Base-by-base conservation (phyloP, 148 eudicot species). In the Cornus florida region DNA sequence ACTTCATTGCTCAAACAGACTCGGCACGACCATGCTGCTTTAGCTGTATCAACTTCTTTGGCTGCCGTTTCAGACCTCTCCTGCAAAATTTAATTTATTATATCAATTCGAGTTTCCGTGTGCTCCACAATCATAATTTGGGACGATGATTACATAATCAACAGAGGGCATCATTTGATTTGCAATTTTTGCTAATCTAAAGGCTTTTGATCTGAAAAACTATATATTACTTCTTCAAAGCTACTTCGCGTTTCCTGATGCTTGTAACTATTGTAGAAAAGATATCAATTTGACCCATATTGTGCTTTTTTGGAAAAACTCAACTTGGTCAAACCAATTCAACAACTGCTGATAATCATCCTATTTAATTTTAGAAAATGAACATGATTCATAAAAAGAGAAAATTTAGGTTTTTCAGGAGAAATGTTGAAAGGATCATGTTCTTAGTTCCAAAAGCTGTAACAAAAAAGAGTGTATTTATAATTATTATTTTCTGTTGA, bases 1-100 rank as follows among this genome's bases (percentile, higher is more conserved):
- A 96, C 94, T 89, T 96, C 99, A 70, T 88, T 89, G 39, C 78
- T 87, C 86, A 96, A 87, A 83, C 99, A 96, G 39, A 96, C 83
- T 59, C 99, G 90, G 84, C 99, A 96, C 53, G 85, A 86, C 99
- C 99, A 96, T 75, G 99, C 92, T 66, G 93, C 84, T 90, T 96
- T 96, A 56, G 99, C 99, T 24, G 89, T 86, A 66, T 96, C 99
- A 57, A 97, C 99, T 88, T 96, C 99, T 86, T 83, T 96, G 20
- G 89, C 82, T 17, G 97, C 98, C 86, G 83, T 78, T 23, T 96
- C 99, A 69, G 91, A 92, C 82, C 87, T 96, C 64, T 92, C 97
- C 99, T 96, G 88, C 78, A 88, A 69, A 39, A 22, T 59, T 56
- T 39, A 56, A 33, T 71, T 46, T n/a, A 13, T 73, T 41, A 13